phyloP scores from a whole-genome alignment of 2,329 filamentous ascomycete species.

The Aureobasidium zeae region DNA sequence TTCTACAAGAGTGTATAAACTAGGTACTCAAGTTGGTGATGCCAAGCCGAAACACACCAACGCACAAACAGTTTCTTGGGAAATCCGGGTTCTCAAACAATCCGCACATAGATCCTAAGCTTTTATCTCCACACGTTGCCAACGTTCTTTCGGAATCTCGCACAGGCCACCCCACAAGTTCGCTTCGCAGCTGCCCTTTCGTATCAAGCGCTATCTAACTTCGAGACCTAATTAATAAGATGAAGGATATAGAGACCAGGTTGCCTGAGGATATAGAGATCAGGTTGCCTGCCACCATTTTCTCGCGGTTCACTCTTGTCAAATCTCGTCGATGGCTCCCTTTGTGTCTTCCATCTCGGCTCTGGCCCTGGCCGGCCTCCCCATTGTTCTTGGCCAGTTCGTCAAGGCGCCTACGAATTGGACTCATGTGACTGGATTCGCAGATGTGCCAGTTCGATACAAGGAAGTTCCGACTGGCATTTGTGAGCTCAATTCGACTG shows the following conservation, averaged over 20 bases:
- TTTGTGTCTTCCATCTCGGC: neutral
- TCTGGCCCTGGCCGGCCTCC: constrained; percentile 4
- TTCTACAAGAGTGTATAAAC: too few relatives aligned
- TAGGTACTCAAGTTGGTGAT: too few relatives aligned
- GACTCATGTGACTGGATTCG: constrained; percentile 35
- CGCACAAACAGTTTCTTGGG: too few relatives aligned
- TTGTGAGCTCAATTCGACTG: constrained; percentile 47
- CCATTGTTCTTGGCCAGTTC: constrained; percentile 33
- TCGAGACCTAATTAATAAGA: too few relatives aligned
- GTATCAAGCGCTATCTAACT: constrained; percentile 12
- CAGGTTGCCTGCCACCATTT: too few relatives aligned
- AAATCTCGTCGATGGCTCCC: neutral
- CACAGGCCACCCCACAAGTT: constrained; percentile 2
- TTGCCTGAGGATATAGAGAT: too few relatives aligned
- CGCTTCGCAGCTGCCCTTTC: constrained; percentile 5
- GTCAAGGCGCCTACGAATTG: constrained; percentile 38
- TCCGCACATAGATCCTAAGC: too few relatives aligned
- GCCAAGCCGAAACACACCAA: too few relatives aligned
- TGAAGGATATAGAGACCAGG: too few relatives aligned
- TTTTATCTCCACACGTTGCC: too few relatives aligned
- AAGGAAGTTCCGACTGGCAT: constrained; percentile 48
- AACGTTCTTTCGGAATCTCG: too few relatives aligned
- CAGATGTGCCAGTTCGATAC: constrained; percentile 47
- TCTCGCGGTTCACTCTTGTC: neutral
- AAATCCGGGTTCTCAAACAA: too few relatives aligned